These are phyloP conservation scores for Darksidea phi DNA, from an alignment of 495 filamentous ascomycete genomes.

Conservation along the genomic window DNA sequence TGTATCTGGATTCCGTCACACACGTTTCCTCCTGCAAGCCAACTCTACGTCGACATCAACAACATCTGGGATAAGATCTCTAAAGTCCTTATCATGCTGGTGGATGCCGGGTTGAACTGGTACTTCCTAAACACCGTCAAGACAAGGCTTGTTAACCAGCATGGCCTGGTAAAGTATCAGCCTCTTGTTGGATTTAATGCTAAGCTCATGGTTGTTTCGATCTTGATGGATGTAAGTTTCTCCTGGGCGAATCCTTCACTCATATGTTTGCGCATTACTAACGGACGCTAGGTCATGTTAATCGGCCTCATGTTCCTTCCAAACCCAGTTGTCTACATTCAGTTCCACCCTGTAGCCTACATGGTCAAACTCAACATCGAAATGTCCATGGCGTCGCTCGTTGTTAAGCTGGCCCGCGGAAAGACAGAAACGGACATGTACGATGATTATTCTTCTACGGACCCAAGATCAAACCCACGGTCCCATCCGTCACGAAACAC, in stretches of 20 bases:
- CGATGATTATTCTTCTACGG: background rate
- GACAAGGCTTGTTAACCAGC: constrained; percentile 45
- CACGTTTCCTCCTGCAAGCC: constrained; percentile 39
- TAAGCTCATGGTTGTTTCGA: constrained; percentile 50
- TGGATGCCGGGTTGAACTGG: constrained; percentile 50
- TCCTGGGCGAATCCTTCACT: background rate
- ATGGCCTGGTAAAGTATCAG: constrained; percentile 53
- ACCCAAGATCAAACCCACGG: background rate
- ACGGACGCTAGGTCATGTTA: constrained; percentile 36
- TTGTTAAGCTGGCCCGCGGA: constrained; percentile 34
- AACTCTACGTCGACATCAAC: constrained; percentile 46
- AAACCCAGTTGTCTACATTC: constrained; percentile 48
- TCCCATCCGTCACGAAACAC: background rate
- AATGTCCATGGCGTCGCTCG: constrained; percentile 54
- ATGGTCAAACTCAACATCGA: constrained; percentile 58
- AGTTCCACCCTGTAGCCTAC: constrained; percentile 55
- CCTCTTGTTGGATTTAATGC: constrained; percentile 52
- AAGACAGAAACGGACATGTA: constrained; percentile 26
- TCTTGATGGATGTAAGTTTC: constrained; percentile 51
- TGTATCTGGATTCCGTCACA: constrained; percentile 53
- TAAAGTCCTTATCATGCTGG: constrained; percentile 50
- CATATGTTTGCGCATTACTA: background rate
- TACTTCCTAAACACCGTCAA: constrained; percentile 52
- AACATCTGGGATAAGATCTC: constrained; percentile 52
- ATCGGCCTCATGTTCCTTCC: constrained; percentile 42